Evolutionary conservation across 1,284 basidiomycete genomes (phyloP), one percentile per base, ranked within the genome.

Genomic region (Tausonia pullulans): DNA sequence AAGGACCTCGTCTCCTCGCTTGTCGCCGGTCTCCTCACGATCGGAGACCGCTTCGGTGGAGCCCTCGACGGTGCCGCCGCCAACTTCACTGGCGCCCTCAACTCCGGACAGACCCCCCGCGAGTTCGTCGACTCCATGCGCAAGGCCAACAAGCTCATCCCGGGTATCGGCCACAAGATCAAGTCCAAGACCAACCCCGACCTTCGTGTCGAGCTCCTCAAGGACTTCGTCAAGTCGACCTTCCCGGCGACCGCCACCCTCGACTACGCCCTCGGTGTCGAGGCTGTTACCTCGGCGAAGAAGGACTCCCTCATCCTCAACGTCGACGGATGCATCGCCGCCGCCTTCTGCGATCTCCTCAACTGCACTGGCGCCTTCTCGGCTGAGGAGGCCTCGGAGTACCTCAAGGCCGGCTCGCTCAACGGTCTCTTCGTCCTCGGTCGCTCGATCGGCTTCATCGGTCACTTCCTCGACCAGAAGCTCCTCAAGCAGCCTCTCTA

Each of bases 131-230:
- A 98, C 80, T 85, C 87, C 72, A 90, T 90, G 78, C 85, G 95
- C 75, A 94, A 94, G 81, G 85, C 85, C 57, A 98, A 98, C 84
- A 94, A 93, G 79, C 87, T 98, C 71, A 76, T 98, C 80, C 90
- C 88, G 70, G 95, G 95, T 82, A 98, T 98, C 72, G 95, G 95
- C 65, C 95, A 98, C 86, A 98, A 98, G 84, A 97, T 98, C 83
- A 98, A 98, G 87, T 91, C 88, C 71, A 90, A 93, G 73, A 94
- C 91, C 80, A 96, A 96, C 84, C 93, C 92, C 66, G 91, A 95
- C 82, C 81, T 92, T 61, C 92, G 95, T 77, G 95, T 98, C 71
- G 88, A 94, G 79, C 87, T 98, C 66, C 94, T 98, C 68, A 97
- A 97, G 83, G 92, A 96, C 79, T 98, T 90, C 74, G 94, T 96